Conservation (phyloP, 1,139 yeast species). For the Geotrichum fermentans region DNA sequence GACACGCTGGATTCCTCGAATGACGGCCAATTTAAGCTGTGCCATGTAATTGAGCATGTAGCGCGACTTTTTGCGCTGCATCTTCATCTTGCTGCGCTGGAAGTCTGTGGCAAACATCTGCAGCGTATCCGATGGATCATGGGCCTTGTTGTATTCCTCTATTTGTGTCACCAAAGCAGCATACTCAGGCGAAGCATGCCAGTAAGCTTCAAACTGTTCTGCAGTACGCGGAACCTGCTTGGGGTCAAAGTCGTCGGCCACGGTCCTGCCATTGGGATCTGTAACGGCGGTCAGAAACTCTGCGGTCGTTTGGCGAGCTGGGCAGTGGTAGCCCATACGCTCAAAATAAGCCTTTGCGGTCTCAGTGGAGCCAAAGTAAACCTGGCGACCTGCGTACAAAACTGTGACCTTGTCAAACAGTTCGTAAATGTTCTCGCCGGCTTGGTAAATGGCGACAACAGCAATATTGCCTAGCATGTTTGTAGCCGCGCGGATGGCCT, state of each 20-base stretch:
- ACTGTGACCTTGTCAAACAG: constrained; percentile 60
- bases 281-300: constrained; percentile 62
- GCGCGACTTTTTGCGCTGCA: constrained; percentile 33
- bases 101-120: constrained; percentile 17
- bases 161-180: constrained; percentile 39
- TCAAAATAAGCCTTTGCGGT: constrained; percentile 50
- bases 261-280: constrained; percentile 46
- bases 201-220: constrained; percentile 50
- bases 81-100: constrained; percentile 33
- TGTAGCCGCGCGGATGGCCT: constrained; percentile 55
- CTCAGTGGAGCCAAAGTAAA: constrained; percentile 51
- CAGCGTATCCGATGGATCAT: constrained; percentile 37
- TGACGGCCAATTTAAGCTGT: constrained; percentile 37
- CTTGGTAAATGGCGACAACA: constrained; percentile 54
- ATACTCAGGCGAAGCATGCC: constrained; percentile 51
- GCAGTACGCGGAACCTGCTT: constrained; percentile 49
- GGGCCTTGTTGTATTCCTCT: constrained; percentile 40
- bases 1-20: constrained; percentile 51
- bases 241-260: constrained; percentile 37
- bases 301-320: constrained; percentile 52
- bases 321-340: constrained; percentile 56
- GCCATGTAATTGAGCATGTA: constrained; percentile 37
- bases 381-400: constrained; percentile 52
- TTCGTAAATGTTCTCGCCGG: constrained; percentile 57
- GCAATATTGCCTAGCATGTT: constrained; percentile 51